Base-by-base conservation (phyloP, 2,329 filamentous ascomycete species). In the Colletotrichum paranaense region DNA sequence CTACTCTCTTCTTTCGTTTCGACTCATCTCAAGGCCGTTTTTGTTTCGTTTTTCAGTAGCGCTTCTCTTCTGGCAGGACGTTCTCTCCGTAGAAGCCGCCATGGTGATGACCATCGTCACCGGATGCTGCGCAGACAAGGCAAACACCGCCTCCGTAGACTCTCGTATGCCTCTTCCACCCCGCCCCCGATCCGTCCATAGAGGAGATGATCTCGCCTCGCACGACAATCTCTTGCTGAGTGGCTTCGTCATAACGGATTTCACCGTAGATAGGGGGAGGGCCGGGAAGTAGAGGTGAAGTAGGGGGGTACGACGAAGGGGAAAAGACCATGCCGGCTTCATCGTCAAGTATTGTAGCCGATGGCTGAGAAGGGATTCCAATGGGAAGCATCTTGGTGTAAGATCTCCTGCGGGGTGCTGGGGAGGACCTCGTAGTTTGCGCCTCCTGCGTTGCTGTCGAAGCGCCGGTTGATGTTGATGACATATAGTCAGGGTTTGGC, bases 131-230 rank as follows among this genome's bases (percentile, higher is more conserved):
- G 75, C 89, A 91, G 1, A 88, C 88, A 52, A 90, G 82, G 74
- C 89, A 91, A 3, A 88, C 85, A 6, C 89, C 88, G 72, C 89
- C 89, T 32, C 88, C 88, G 75, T 90, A 91, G 30, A 91, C 89
- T 30, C 88, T 85, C 19, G 89, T 91, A 78, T 91, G 89, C 49
- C 88, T 85, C 76, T 84, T 87, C 89, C 88, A 91, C 55, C 85
- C 85, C 22, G 84, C 82, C 5, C 87, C 88, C 14, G 84, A 81
- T 69, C 83, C 82, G 76, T 89, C 85, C 68, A 86, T 80, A 14
- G 86, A 82, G 9, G 86, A 86, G 53, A 89, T 82, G 68, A 88
- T 86, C 76, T 90, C 87, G 32, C 87, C 88, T 59, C 86, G 82
- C 5, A 88, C 81, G 63, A 85, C 82, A 46, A 86, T 82, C 68